Conservation (phyloP, 345 rosid genomes). For the Cardamine occulta region DNA sequence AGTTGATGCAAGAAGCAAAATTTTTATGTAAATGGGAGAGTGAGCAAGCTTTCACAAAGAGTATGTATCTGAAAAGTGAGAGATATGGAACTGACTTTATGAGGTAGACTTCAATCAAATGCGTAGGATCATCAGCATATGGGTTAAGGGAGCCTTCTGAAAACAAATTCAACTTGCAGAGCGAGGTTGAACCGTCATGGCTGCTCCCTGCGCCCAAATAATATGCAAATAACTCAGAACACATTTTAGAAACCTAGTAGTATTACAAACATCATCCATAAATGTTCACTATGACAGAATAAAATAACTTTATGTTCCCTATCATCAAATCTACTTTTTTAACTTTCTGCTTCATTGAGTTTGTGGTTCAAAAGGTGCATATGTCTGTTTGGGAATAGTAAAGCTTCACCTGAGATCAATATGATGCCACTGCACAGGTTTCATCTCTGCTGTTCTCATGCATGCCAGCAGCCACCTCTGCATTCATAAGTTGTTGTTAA, state of each 20-base stretch:
- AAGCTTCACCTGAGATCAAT: too few relatives aligned
- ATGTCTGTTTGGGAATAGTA: too few relatives aligned
- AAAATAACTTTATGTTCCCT: too few relatives aligned
- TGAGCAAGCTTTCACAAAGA: conserved; percentile 10
- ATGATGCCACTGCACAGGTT: too few relatives aligned
- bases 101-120: conserved; percentile 57
- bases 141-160: conserved; percentile 53
- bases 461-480: too few relatives aligned
- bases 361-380: too few relatives aligned
- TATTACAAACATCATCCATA: background rate
- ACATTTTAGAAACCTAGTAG: background rate
- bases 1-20: background rate
- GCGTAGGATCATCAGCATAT: conserved; percentile 92
- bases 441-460: too few relatives aligned
- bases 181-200: background rate
- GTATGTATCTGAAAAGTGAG: background rate
- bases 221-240: background rate
- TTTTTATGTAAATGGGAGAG: background rate
- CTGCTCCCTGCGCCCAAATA: background rate
- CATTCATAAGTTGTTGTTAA: too few relatives aligned
- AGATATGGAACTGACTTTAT: background rate
- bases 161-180: conserved; percentile 22
- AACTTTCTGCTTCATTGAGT: too few relatives aligned
- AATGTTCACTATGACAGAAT: background rate
- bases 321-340: too few relatives aligned